Evolutionary conservation across 345 rosid species (phyloP).

Genomic region (Kernera saxatilis): DNA sequence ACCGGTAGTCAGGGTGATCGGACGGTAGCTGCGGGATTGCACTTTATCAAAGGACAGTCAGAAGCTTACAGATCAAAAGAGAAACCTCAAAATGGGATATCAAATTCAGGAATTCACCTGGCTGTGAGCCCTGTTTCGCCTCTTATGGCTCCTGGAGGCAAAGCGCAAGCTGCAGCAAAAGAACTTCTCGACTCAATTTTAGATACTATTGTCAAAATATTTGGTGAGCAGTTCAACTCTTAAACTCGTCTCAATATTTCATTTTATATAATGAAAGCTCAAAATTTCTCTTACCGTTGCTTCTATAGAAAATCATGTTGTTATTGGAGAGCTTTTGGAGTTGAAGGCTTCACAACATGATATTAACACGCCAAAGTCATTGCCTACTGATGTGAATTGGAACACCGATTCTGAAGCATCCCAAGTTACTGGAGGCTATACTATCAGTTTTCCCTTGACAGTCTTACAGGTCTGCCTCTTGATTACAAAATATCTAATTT

Average conservation of each 20-base stretch:
- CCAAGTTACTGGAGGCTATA: constrained; percentile 89
- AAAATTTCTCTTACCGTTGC: constrained; percentile 6
- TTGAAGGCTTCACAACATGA: constrained; percentile 59
- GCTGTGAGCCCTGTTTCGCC: constrained; percentile 97
- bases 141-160: constrained; percentile 93
- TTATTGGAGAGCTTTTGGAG: constrained; percentile 92
- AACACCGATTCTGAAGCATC: constrained; percentile 73
- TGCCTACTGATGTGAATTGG: constrained; percentile 58
- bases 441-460: constrained; percentile 87
- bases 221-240: constrained; percentile 52
- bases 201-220: constrained; percentile 70
- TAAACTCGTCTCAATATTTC: constrained; percentile 10
- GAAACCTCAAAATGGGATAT: constrained; percentile 76
- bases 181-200: constrained; percentile 92
- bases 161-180: constrained; percentile 83
- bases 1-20: constrained; percentile 43
- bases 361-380: constrained; percentile 61
- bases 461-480: constrained; percentile 68
- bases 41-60: constrained; percentile 57
- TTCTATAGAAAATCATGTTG: constrained; percentile 77
- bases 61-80: constrained; percentile 64
- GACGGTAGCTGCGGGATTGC: constrained; percentile 40
- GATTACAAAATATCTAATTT: constrained; percentile 2
- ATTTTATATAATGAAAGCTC: constrained; percentile 10
- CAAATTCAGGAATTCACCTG: constrained; percentile 55